These are phyloP conservation scores for Mortierella hygrophila DNA, from an alignment of 192 early-diverging fungal genomes.

Conservation along the genomic window DNA sequence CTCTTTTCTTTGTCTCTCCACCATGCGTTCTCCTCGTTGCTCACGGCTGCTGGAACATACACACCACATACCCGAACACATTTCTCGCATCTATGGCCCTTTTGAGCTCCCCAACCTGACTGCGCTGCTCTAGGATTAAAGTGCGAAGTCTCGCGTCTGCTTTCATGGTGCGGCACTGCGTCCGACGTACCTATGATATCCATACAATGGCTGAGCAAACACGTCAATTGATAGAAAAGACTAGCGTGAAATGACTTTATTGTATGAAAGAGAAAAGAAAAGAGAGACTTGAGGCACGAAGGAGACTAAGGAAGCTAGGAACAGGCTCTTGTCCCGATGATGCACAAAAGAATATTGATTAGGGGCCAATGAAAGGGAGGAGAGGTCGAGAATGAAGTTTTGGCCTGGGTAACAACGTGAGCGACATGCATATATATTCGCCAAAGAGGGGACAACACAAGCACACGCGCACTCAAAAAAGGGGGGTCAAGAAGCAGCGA, in stretches of 20 bases:
- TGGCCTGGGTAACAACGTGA: conserved; percentile 2
- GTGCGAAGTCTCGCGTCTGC: too few relatives aligned
- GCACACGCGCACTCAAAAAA: not conserved
- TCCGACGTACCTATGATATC: not conserved
- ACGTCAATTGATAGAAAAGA: not conserved
- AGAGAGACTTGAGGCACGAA: not conserved
- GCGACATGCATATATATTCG: not conserved
- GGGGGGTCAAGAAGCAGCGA: not conserved
- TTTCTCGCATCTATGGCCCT: too few relatives aligned
- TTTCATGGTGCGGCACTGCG: too few relatives aligned
- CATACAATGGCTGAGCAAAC: too few relatives aligned
- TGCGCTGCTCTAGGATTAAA: too few relatives aligned
- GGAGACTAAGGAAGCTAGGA: not conserved
- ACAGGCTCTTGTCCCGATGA: not conserved
- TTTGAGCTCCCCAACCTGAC: too few relatives aligned
- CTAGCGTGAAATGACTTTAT: not conserved
- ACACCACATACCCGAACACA: too few relatives aligned
- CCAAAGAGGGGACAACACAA: not conserved
- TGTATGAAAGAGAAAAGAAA: not conserved
- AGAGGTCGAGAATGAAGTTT: not conserved
- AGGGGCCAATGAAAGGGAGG: not conserved
- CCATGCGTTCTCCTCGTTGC: too few relatives aligned
- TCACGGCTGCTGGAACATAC: too few relatives aligned
- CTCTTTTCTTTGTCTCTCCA: too few relatives aligned
- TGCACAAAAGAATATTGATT: conserved; percentile 8